Conservation (phyloP, 2,329 filamentous ascomycete species). For the Aschersonia sp. region DNA sequence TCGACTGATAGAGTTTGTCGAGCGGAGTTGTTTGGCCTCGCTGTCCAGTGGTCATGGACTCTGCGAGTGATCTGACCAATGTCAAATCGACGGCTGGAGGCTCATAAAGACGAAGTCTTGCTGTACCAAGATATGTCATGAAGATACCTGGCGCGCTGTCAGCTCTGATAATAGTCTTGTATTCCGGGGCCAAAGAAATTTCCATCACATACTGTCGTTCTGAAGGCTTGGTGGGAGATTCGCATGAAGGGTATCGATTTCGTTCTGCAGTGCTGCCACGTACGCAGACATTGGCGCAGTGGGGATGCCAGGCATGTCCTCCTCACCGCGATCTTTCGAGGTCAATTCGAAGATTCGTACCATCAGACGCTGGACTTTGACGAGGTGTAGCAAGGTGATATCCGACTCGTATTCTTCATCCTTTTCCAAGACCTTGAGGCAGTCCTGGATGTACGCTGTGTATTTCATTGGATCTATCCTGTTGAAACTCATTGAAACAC, state of each 20-base stretch:
- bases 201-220: conserved; percentile 21
- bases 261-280: conserved; percentile 27
- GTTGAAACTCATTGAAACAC: conserved; percentile 25
- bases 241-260: conserved; percentile 26
- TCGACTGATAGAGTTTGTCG: conserved; percentile 34
- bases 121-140: conserved; percentile 20
- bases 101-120: conserved; percentile 30
- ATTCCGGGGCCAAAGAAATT: neutral
- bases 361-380: conserved; percentile 33
- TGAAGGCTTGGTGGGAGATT: conserved; percentile 19
- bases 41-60: conserved; percentile 23
- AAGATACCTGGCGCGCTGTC: neutral
- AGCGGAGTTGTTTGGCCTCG: conserved; percentile 25
- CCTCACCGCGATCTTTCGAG: conserved; percentile 17
- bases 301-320: conserved; percentile 18
- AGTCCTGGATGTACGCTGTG: conserved; percentile 36
- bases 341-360: conserved; percentile 32
- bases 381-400: conserved; percentile 26
- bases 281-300: conserved; percentile 29
- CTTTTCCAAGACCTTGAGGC: conserved; percentile 28
- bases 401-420: conserved; percentile 32
- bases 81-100: conserved; percentile 27
- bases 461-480: conserved; percentile 34
- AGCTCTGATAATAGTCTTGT: neutral
- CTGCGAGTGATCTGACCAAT: conserved; percentile 25